Conservation (phyloP, 1,284 basidiomycete species). For the Peniophora sp. region DNA sequence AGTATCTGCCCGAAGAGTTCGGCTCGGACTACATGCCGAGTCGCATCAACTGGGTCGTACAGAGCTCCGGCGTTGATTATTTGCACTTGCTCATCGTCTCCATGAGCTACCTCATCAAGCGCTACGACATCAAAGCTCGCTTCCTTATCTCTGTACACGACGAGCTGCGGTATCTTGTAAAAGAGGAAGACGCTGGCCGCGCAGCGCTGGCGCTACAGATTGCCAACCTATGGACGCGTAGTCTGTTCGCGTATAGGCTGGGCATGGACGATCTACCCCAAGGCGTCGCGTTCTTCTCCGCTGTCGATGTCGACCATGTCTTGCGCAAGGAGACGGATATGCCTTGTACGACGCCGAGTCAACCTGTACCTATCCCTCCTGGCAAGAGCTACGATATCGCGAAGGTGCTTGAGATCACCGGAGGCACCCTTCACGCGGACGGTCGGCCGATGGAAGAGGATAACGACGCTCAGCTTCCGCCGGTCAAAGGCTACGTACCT, state of each 20-base stretch:
- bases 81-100: conserved; percentile 93
- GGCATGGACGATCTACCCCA: conserved; percentile 96
- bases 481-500: conserved; percentile 38
- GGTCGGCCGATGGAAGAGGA: conserved; percentile 43
- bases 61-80: conserved; percentile 97
- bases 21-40: conserved; percentile 91
- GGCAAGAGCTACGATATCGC: conserved; percentile 83
- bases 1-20: conserved; percentile 73
- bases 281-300: conserved; percentile 93
- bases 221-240: conserved; percentile 93
- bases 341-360: conserved; percentile 91
- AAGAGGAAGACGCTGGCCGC: conserved; percentile 83
- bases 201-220: conserved; percentile 92
- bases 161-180: conserved; percentile 90
- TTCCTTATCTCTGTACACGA: conserved; percentile 98
- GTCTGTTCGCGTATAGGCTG: conserved; percentile 86
- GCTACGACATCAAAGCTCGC: conserved; percentile 83
- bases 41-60: conserved; percentile 99
- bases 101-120: conserved; percentile 83
- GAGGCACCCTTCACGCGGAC: conserved; percentile 54
- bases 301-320: conserved; percentile 89
- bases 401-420: conserved; percentile 59
- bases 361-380: conserved; percentile 73
- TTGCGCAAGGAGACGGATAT: conserved; percentile 96
- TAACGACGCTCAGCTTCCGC: conserved; percentile 5